Evolutionary conservation across 169 alveolate genomes (phyloP), one percentile per base, ranked within the genome.

Genomic region (Plasmodium fragile): DNA sequence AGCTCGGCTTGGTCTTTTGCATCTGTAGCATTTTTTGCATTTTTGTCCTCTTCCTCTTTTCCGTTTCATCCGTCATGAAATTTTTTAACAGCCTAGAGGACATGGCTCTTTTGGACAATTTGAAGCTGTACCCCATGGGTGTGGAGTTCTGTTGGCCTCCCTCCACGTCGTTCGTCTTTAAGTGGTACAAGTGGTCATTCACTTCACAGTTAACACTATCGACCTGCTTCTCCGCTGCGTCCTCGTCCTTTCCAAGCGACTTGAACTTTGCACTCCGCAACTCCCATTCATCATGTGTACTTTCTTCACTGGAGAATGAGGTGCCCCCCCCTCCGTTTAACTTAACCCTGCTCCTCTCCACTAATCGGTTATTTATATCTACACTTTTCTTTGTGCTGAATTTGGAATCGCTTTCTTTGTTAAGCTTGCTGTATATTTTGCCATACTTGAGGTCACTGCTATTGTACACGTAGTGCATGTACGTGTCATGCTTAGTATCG

Each of bases 401-500:
- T 34, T 84, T 41, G 4, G 16, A 10, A 30, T n/a, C 36, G 41
- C 25, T n/a, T 4, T 49, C 59, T 52, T n/a, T 84, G 43, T 85
- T 85, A 34, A 85, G 41, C 80, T 55, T 85, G n/a, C 53, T 8
- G 65, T 85, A 85, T 4, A 18, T 85, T 4, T 53, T 75, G 7
- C 93, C 69, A 16, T 85, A 85, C 43, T 16, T 72, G 30, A 22
- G 69, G 41, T 52, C 79, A 18, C 59, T 85, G 79, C 93, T 85
- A 36, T 85, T 85, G 43, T 85, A 85, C 4, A 85, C 71, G 65
- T 85, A 85, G 28, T 85, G 69, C 93, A 85, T 85, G 52, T 85
- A 85, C 6, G 52, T 75, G 43, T 85, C 93, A 22, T 73, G 30
- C 41, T 52, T 73, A n/a, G 39, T 32, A 1, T 85, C 52, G 18